Evolutionary conservation across 192 early-diverging fungal species (phyloP), one percentile per base, ranked within the genome.

Genomic region (Rhizophagus prolifer): DNA sequence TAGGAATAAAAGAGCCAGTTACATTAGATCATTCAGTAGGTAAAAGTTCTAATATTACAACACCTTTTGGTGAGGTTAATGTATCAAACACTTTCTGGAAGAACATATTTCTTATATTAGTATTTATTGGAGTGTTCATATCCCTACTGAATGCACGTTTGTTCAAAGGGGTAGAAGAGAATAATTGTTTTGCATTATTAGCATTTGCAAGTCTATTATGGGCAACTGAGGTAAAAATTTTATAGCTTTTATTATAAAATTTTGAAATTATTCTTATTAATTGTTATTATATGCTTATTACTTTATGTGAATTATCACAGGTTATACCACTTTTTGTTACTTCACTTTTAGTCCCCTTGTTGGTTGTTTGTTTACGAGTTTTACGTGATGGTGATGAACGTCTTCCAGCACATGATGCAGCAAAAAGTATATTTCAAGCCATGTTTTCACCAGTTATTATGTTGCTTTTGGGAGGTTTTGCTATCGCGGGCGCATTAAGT

Each of bases 391-490:
- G 87, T 70, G 85, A 84, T 66, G 84, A 80, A 7, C 92, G 94
- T 9, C 76, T 97, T 76, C 72, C 79, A 58, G 93, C 96, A 5
- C 87, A 89, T 58, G 89, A 90, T 2, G 93, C 94, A 16, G 89
- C 97, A 26, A 94, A 94, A 80, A 84, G 83, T 36, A 92, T 98
- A 66, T 97, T 97, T 79, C 88, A 91, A 10, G 90, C 93, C 68
- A 98, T 98, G 97, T 97, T 97, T 79, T 93, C 92, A 19, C 92
- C 97, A 1, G 95, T 96, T 28, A 95, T 98, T 73, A 97, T 98
- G 97, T 83, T 98, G 8, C 86, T 98, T 1, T 87, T 98, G 19
- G 95, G 97, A 77, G 95, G 97, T 0, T 98, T 98, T 85, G 88
- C 96, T 9, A 90, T 98, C 70, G 97, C 96, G 10, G 94, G 92